Percentiles rank a stretch among this genome's conserved stretches.
phyloP scores from a whole-genome alignment of 2,329 filamentous ascomycete species.

The Penicillium olsonii region DNA sequence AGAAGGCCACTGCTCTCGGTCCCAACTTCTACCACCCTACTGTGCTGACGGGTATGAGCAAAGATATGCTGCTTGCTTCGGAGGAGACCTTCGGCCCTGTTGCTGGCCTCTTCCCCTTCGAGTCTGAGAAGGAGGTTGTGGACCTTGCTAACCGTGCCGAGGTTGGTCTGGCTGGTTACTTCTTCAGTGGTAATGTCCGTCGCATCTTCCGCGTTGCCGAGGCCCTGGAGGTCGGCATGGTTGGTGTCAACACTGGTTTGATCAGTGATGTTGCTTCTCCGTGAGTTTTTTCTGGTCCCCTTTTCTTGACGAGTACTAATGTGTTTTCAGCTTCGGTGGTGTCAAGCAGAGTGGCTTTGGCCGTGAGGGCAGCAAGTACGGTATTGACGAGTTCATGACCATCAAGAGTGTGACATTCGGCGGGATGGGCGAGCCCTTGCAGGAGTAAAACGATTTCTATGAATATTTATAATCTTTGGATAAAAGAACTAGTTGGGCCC shows the following conservation, averaged over 20 bases:
- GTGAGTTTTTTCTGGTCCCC: constrained; percentile 32
- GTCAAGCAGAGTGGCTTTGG: constrained; percentile 83
- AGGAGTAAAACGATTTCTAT: constrained; percentile 36
- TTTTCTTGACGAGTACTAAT: constrained; percentile 16
- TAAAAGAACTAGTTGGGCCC: neutral
- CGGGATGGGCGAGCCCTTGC: constrained; percentile 61
- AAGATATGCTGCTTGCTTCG: constrained; percentile 76
- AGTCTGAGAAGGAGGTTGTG: constrained; percentile 86
- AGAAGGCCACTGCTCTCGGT: constrained; percentile 72
- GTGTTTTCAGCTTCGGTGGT: constrained; percentile 64
- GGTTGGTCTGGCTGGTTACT: constrained; percentile 91
- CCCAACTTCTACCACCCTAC: constrained; percentile 88
- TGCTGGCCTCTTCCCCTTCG: constrained; percentile 84
- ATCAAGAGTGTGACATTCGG: constrained; percentile 71
- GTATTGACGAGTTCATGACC: constrained; percentile 72
- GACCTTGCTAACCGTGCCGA: constrained; percentile 76
- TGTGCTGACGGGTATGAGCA: constrained; percentile 81
- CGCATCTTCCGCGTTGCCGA: constrained; percentile 63
- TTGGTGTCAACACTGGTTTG: constrained; percentile 70
- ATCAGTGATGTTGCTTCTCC: constrained; percentile 57
- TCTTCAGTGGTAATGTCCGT: constrained; percentile 70
- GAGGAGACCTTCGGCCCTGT: constrained; percentile 98
- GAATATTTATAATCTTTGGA: constrained; percentile 1
- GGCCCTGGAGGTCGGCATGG: constrained; percentile 54
- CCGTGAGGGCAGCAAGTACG: constrained; percentile 74